A percentile compares a stretch with the other conserved stretches of the same genome.
phyloP scores from a whole-genome alignment of 2,329 filamentous ascomycete species.

The Ophiostoma perfectum region DNA sequence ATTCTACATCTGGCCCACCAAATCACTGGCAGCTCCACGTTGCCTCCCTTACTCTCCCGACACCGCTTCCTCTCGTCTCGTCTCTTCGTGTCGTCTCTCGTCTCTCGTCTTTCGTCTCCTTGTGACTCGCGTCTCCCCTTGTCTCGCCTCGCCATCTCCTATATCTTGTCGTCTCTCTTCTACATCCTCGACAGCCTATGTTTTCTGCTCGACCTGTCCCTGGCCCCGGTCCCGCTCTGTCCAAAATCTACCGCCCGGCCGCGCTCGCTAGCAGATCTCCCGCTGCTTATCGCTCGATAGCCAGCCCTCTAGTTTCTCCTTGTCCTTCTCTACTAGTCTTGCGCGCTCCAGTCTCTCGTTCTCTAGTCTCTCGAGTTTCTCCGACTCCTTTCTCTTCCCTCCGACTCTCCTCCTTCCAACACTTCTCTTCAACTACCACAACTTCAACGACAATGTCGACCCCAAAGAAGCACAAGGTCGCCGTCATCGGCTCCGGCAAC shows the following conservation, averaged over 20 bases:
- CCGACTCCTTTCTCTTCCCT: not conserved
- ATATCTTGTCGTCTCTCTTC: not conserved
- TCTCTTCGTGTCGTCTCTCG: not conserved
- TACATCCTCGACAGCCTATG: not conserved
- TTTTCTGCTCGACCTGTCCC: not conserved
- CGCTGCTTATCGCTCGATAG: constrained; percentile 1
- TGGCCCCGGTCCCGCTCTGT: not conserved
- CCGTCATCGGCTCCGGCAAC: constrained; percentile 91
- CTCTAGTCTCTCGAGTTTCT: not conserved
- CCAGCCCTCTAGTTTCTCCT: not conserved
- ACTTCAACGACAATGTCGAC: not conserved
- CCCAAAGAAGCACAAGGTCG: constrained; percentile 77
- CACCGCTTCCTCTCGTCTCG: not conserved
- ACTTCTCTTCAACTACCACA: not conserved
- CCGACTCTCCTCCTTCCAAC: not conserved
- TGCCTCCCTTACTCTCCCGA: not conserved
- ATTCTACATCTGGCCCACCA: constrained; percentile 7
- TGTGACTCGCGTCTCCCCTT: not conserved
- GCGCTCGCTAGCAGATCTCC: constrained; percentile 6
- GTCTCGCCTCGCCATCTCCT: not conserved
- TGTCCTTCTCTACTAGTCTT: not conserved
- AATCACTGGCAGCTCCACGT: constrained; percentile 12
- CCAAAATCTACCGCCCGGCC: not conserved
- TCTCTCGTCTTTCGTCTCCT: not conserved
- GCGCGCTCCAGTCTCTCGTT: not conserved